phyloP scores from a whole-genome alignment of 257 asterid species.

The Solanum peruvianum region DNA sequence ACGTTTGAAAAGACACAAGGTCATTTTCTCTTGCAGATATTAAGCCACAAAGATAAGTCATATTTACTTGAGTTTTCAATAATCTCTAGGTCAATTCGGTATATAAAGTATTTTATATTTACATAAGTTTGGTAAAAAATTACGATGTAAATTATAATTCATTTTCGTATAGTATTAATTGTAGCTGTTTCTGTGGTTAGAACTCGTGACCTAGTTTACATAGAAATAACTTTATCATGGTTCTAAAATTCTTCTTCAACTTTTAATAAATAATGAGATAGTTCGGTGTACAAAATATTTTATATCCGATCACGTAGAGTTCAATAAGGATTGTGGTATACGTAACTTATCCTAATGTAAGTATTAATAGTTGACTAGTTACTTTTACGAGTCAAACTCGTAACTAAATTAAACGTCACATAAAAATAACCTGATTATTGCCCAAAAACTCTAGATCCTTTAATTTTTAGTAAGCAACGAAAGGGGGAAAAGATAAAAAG shows the following conservation, averaged over 20 bases:
- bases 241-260: not conserved
- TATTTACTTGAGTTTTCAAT: not conserved
- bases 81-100: not conserved
- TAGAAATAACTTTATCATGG: not conserved
- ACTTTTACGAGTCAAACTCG: not conserved
- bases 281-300: not conserved
- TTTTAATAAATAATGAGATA: not conserved
- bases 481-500: not conserved
- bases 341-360: not conserved
- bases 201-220: not conserved
- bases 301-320: not conserved
- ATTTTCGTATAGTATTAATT: no score
- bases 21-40: not conserved
- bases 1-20: not conserved
- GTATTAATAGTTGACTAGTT: not conserved
- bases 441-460: not conserved
- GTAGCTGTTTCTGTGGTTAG: fast-evolving
- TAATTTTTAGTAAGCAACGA: not conserved
- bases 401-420: not conserved
- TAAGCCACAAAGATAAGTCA: not conserved
- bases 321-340: not conserved
- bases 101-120: not conserved
- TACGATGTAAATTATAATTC: no score
- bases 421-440: not conserved
- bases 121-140: not conserved